phyloP scores from a whole-genome alignment of 768 basidiomycete species.

The Clathrus columnatus region DNA sequence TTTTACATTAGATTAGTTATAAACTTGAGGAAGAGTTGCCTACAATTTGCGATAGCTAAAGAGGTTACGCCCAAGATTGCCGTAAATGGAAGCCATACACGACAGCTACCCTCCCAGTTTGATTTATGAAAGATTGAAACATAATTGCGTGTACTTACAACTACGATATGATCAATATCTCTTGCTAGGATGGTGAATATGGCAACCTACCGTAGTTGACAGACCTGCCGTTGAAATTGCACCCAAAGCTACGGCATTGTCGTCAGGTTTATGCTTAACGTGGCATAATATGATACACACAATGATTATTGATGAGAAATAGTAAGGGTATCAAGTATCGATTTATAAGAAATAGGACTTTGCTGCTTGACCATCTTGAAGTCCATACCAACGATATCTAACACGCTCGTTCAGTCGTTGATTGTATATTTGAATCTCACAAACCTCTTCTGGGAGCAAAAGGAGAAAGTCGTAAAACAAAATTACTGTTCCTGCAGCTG shows the following conservation, averaged over 20 bases:
- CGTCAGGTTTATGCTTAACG: too few species aligned
- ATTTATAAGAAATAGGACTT: slow-evolving; percentile 26
- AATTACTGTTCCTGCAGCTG: background rate
- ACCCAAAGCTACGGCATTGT: too few species aligned
- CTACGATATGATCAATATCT: too few species aligned
- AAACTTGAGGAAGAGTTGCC: too few species aligned
- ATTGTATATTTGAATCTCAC: background rate
- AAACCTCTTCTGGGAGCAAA: slow-evolving; percentile 27
- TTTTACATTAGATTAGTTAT: too few species aligned
- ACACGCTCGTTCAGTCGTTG: background rate
- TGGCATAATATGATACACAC: background rate
- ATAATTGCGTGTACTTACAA: background rate
- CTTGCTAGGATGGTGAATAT: too few species aligned
- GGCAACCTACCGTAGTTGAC: too few species aligned
- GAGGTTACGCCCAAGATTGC: background rate
- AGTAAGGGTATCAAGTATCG: slow-evolving; percentile 24
- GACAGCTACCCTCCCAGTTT: background rate
- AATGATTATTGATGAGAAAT: background rate
- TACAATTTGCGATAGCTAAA: background rate
- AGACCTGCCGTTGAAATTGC: too few species aligned
- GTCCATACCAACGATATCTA: slow-evolving; percentile 20
- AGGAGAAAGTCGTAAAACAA: slow-evolving; percentile 26
- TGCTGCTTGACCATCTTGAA: slow-evolving; percentile 21
- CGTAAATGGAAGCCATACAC: background rate
- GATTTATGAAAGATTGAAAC: background rate